Evolutionary conservation across 176 grass and related monocot genomes (phyloP).

Genomic region (Carex pumila): DNA sequence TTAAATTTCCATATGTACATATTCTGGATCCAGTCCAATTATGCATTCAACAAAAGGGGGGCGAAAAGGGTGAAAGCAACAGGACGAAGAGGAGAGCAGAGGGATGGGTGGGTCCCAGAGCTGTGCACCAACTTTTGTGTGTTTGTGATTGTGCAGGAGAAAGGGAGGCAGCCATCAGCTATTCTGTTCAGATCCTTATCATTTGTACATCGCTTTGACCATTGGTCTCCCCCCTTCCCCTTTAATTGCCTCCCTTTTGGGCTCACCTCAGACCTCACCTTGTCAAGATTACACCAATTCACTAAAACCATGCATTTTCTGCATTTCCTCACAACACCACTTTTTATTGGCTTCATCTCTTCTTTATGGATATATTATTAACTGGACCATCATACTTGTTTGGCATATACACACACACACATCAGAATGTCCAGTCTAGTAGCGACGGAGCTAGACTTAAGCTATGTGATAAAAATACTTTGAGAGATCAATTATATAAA

Average conservation of each 20-base stretch:
- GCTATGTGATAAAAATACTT: too few species aligned
- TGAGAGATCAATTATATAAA: too few species aligned
- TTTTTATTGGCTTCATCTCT: slow-evolving; percentile 6
- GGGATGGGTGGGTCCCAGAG: not conserved
- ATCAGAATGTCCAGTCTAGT: not conserved
- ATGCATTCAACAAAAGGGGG: not conserved
- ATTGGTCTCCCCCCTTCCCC: slow-evolving; percentile 35
- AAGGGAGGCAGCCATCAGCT: slow-evolving; percentile 53
- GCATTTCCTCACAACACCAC: not conserved
- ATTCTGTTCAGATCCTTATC: slow-evolving; percentile 21
- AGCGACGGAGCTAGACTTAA: too few species aligned
- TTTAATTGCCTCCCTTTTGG: slow-evolving; percentile 9
- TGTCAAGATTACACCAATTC: not conserved
- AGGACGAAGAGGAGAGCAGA: not conserved
- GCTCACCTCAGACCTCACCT: not conserved
- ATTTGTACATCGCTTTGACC: slow-evolving; percentile 59
- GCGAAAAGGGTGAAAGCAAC: not conserved
- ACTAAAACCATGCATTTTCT: not conserved
- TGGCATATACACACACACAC: not conserved
- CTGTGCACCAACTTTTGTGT: slow-evolving; percentile 10
- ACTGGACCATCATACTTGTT: not conserved
- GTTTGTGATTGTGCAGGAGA: slow-evolving; percentile 51
- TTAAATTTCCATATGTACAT: too few species aligned
- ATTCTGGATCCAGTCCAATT: slow-evolving; percentile 13
- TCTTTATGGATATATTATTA: not conserved